Percentiles rank a stretch among this genome's conserved stretches.
Evolutionary conservation across 208 protist genomes (phyloP).

Genomic region (Leishmania gerbilli): DNA sequence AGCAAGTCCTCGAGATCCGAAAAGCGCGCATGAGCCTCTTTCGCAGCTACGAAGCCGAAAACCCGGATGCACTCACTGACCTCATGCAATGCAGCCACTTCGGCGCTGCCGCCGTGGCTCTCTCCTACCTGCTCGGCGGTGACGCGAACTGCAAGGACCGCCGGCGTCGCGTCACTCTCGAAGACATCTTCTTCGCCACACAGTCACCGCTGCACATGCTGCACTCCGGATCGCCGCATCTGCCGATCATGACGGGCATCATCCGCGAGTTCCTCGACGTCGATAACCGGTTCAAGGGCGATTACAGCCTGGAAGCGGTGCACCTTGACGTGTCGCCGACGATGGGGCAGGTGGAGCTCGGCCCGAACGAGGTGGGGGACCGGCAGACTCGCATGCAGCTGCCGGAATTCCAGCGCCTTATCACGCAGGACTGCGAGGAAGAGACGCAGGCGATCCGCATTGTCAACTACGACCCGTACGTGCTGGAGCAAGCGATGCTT

Average conservation of each 20-base stretch:
- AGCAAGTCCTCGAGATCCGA: constrained; percentile 72
- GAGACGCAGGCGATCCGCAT: constrained; percentile 81
- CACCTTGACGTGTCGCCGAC: constrained; percentile 84
- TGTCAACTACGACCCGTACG: constrained; percentile 91
- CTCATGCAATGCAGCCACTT: constrained; percentile 80
- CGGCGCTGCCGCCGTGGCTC: constrained; percentile 63
- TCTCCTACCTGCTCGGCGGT: constrained; percentile 84
- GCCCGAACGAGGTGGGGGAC: constrained; percentile 86
- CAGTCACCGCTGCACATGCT: constrained; percentile 88
- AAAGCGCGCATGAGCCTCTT: constrained; percentile 73
- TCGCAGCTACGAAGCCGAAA: constrained; percentile 70
- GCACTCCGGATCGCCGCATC: constrained; percentile 63
- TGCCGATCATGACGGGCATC: constrained; percentile 82
- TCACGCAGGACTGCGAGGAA: constrained; percentile 84
- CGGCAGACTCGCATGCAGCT: constrained; percentile 85
- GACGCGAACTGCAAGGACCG: constrained; percentile 69
- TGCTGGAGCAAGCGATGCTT: constrained; percentile 85
- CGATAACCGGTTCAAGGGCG: constrained; percentile 88
- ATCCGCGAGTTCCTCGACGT: constrained; percentile 88
- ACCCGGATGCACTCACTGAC: constrained; percentile 40
- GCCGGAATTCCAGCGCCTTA: constrained; percentile 72
- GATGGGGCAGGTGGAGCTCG: constrained; percentile 85
- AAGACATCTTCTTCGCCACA: constrained; percentile 92
- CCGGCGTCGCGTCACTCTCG: constrained; percentile 78
- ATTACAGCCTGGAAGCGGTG: constrained; percentile 77